Evolutionary conservation across 148 eudicot genomes (phyloP).

Genomic region (Salicornia ramosissima): DNA sequence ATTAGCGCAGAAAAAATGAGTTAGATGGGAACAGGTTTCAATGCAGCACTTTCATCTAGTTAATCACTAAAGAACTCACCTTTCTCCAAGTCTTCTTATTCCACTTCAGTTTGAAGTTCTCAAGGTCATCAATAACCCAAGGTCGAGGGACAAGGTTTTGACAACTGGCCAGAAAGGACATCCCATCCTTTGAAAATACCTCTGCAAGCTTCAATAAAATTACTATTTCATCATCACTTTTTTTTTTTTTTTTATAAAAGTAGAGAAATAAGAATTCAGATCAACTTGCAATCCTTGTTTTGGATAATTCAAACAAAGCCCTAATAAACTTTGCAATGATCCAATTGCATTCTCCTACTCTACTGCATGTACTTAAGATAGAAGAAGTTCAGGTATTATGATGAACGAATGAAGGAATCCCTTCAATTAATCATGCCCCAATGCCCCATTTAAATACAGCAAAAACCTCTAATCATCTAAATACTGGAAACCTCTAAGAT

Average conservation of each 20-base stretch:
- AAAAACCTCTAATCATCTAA: too few species aligned
- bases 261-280: neutral
- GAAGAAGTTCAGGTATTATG: neutral
- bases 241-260: too few species aligned
- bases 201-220: constrained; percentile 78
- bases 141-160: constrained; percentile 94
- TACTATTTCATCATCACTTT: neutral
- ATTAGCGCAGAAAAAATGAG: constrained; percentile 22
- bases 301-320: neutral
- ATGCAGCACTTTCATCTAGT: neutral
- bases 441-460: too few species aligned
- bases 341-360: neutral
- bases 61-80: constrained; percentile 33
- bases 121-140: constrained; percentile 98
- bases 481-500: neutral
- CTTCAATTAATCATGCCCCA: neutral
- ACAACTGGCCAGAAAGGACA: constrained; percentile 93
- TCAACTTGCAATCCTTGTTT: neutral
- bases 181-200: constrained; percentile 93
- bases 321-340: neutral
- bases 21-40: neutral
- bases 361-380: neutral
- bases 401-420: neutral
- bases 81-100: constrained; percentile 77
- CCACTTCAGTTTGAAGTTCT: constrained; percentile 65